Evolutionary conservation across 352 stramenopile species (phyloP), one percentile per base, ranked within the genome.

Genomic region (Pythium volutum): DNA sequence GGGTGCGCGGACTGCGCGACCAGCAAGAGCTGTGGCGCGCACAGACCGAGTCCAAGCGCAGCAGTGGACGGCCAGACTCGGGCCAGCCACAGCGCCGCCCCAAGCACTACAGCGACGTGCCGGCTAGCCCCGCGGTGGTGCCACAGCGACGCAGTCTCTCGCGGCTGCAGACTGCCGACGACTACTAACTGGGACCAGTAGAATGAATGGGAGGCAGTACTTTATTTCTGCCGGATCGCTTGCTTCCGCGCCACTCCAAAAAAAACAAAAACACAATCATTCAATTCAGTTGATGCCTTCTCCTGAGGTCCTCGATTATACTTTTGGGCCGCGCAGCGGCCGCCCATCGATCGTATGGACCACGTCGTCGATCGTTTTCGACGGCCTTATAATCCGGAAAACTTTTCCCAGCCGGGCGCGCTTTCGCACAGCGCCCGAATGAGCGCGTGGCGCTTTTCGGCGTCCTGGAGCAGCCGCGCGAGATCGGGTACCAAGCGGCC

Each of bases 351-450:
- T n/a, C n/a, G n/a, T n/a, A n/a, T n/a, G n/a, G n/a, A n/a, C n/a
- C n/a, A n/a, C n/a, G n/a, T n/a, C n/a, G n/a, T n/a, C n/a, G n/a
- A n/a, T n/a, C n/a, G n/a, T n/a, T n/a, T n/a, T n/a, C n/a, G n/a
- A n/a, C n/a, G n/a, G n/a, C 16, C 2, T 66, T 89, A 93, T 67
- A 90, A 66, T 18, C 86, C 86, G 27, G 84, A 88, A 34, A 95
- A 95, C 57, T 84, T 88, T 31, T 79, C 79, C 86, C 86, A 95
- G 4, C 86, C 86, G 3, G 86, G 78, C 0, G 86, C 86, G 29
- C 82, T 93, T 54, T 95, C 86, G 51, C 86, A 95, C 34, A 95
- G 53, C n/a, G 86, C 86, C 20, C 74, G 74, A 59, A 95, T 91
- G 18, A 95, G 69, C 51, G 84, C 84, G 51, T 93, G 84, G 11